Evolutionary conservation across 345 rosid species (phyloP).

Genomic region (Aquilaria malaccensis): DNA sequence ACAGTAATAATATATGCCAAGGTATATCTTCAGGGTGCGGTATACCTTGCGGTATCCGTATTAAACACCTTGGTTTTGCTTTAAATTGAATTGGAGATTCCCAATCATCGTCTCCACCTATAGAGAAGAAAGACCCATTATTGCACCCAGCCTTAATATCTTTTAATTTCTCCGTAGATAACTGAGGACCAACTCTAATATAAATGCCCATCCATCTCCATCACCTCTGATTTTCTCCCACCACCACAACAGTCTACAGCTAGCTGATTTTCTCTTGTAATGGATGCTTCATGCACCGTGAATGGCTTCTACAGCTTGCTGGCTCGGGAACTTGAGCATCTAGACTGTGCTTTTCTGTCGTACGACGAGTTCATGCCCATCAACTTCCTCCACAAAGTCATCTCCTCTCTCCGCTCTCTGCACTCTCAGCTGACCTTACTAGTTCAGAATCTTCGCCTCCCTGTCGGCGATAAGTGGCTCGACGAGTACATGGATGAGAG

Average conservation of each 20-base stretch:
- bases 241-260: neutral
- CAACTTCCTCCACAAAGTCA: conserved; percentile 34
- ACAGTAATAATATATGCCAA: too few relatives aligned
- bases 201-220: conserved; percentile 38
- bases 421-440: conserved; percentile 46
- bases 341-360: conserved; percentile 25
- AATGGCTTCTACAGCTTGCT: conserved; percentile 44
- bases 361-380: conserved; percentile 37
- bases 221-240: conserved; percentile 21
- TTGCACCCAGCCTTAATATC: conserved; percentile 34
- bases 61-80: too few relatives aligned
- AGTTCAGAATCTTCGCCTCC: conserved; percentile 54
- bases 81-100: conserved; percentile 21
- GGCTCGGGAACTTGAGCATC: conserved; percentile 37
- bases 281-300: conserved; percentile 44
- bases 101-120: conserved; percentile 53
- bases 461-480: conserved; percentile 60
- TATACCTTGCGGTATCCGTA: too few relatives aligned
- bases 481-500: conserved; percentile 77
- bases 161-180: conserved; percentile 18
- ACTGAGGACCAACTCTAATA: conserved; percentile 19
- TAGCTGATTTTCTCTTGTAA: neutral
- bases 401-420: conserved; percentile 38
- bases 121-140: conserved; percentile 39
- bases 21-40: too few relatives aligned